Evolutionary conservation across 306 rosid species (phyloP), one percentile per base, ranked within the genome.

Genomic region (Hippophae gyantsensis): DNA sequence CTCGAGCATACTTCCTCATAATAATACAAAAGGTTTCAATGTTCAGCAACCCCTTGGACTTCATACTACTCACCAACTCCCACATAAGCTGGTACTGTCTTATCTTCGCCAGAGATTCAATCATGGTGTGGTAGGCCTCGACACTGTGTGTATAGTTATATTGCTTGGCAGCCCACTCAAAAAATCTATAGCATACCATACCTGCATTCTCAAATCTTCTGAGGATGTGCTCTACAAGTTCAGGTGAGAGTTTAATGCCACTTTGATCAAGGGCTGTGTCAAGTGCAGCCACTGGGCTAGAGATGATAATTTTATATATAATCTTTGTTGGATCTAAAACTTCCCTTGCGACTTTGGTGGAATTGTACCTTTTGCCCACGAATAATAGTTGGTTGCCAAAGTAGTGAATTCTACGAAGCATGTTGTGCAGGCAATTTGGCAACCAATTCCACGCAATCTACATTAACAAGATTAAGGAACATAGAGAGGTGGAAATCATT

Each of bases 11-110:
- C 69, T 85, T 90, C 48, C 89, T 67, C 96, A 90, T 90, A 42
- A 90, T 77, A 40, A 87, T 81, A 62, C 92, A 79, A 61, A 90
- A 87, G n/a, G 98, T 87, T 67, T 90, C 98, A 62, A 87, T 72
- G 71, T 87, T 90, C 38, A 85, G 75, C 76, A 74, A 72, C 57
- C 73, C 74, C 56, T 79, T 80, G 38, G 72, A 78, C 77, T 79
- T 87, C 98, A 87, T 87, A 6, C 52, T 52, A 61, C 70, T 83
- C 66, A 87, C 95, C 58, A 90, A 70, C 55, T 90, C 98, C 98
- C 96, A 90, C 82, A 78, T 67, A 52, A 90, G 74, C 76, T 78
- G 83, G 72, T 83, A 90, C 79, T 90, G 96, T 56, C 96, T 78
- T 61, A 87, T 87, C 76, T 72, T 90, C 3, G 92, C 89, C 71